These are phyloP conservation scores for Aspergillus avenaceus DNA, from an alignment of 495 filamentous ascomycete genomes.

Conservation along the genomic window DNA sequence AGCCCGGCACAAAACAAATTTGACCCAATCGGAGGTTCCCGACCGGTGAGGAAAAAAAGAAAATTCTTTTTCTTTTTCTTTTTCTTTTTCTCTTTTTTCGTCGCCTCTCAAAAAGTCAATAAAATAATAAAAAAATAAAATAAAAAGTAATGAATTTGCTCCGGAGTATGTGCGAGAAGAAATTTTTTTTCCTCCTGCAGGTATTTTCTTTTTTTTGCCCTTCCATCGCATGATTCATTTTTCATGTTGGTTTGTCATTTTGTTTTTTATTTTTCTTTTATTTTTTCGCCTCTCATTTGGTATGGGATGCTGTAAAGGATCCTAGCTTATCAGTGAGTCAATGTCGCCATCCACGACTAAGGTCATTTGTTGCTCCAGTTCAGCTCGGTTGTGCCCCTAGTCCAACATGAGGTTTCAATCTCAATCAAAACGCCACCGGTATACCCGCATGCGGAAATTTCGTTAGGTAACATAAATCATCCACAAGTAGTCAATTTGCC, in stretches of 20 bases:
- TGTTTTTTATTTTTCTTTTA: no score
- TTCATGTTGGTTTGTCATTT: no score
- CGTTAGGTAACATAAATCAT: constrained; percentile 22
- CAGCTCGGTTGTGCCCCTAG: not conserved
- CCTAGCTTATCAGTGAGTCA: not conserved
- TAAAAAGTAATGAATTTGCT: not conserved
- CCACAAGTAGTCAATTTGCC: not conserved
- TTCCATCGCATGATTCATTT: not conserved
- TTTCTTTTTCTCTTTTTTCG: not conserved
- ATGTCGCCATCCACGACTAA: not conserved
- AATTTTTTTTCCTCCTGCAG: not conserved
- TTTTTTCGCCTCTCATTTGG: no score
- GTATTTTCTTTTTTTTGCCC: not conserved
- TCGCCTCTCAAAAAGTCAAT: not conserved
- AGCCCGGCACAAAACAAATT: constrained; percentile 1
- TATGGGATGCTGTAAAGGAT: no score
- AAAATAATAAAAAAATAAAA: not conserved
- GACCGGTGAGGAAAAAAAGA: constrained; percentile 1
- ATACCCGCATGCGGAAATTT: constrained; percentile 2
- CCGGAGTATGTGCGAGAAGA: not conserved
- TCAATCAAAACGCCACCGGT: not conserved
- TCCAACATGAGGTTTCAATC: not conserved
- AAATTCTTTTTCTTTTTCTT: constrained; percentile 1
- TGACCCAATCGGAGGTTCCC: constrained; percentile 14
- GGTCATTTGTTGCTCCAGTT: not conserved